Base-by-base conservation (phyloP, 495 filamentous ascomycete genomes). In the Ascodesmis nigricans region DNA sequence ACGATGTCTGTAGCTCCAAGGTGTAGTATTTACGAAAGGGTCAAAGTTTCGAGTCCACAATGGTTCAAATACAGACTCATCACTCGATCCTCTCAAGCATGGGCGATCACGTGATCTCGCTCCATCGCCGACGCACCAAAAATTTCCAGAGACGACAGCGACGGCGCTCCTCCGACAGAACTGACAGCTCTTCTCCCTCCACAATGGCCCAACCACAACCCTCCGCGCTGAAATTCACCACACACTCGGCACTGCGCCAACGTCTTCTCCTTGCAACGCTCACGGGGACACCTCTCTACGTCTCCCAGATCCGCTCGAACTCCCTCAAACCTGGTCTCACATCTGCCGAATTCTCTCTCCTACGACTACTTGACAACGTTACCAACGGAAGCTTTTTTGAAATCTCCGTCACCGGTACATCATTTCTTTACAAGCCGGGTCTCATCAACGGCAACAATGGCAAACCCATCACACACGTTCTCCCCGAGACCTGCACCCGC, bases 331-430 rank as follows among this genome's bases (percentile, higher is more conserved):
- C 87, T 4, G 90, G 90, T 45, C 75, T 99, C 29, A 69, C 77
- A 33, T 71, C 78, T 30, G 76, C 90, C 60, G 90, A 99, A 59
- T 71, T 93, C 49, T 91, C 84, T 21, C 79, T 99, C 58, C 66
- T 99, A 11, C 87, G 90, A 32, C 74, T 99, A 5, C 71, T 99
- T 44, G 87, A 95, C 53, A 62, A 75, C 34, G 63, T 99, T 45
- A 95, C 90, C 51, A 99, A 99, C 67, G 90, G 90, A 59, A 75
- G 78, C 20, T 65, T 69, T 39, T 78, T 93, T 59, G 79, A 92
- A 50, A 90, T 99, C 44, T 87, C 80, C 10, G 79, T 90, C 56
- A 92, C 79, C 6, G 87, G 90, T 43, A 95, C 87, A 0, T 79
- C 78, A 9, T 62, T 95, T 28, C 71, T 81, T 21, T 95, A 87